phyloP scores from a whole-genome alignment of 1,284 basidiomycete species.

The Rhodotorula sp. region DNA sequence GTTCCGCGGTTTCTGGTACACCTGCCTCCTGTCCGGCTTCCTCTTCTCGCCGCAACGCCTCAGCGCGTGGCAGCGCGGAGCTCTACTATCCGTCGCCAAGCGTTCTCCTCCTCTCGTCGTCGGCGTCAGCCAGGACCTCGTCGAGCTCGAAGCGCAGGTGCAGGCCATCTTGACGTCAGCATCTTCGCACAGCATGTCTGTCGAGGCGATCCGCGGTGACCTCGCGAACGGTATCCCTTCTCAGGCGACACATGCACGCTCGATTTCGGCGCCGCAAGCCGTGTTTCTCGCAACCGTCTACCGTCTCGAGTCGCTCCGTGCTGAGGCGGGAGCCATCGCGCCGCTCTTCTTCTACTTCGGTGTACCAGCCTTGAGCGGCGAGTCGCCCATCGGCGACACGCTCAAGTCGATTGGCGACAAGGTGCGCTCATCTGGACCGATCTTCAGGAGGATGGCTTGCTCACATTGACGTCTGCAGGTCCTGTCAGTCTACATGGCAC shows the following conservation, averaged over 20 bases:
- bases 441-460: conserved; percentile 9
- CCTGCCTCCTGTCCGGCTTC: conserved; percentile 81
- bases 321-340: conserved; percentile 73
- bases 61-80: conserved; percentile 69
- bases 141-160: conserved; percentile 87
- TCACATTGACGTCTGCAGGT: conserved; percentile 44
- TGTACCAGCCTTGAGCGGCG: conserved; percentile 73
- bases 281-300: conserved; percentile 85
- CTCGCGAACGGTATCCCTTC: conserved; percentile 59
- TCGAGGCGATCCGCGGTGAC: conserved; percentile 40
- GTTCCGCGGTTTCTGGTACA: conserved; percentile 94
- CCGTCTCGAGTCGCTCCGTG: conserved; percentile 84
- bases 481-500: conserved; percentile 57
- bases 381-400: conserved; percentile 59
- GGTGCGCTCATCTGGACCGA: conserved; percentile 52
- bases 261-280: conserved; percentile 75
- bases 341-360: conserved; percentile 83
- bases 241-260: conserved; percentile 69
- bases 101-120: conserved; percentile 85
- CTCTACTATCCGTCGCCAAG: conserved; percentile 54
- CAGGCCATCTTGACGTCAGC: conserved; percentile 82
- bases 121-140: conserved; percentile 63
- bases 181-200: conserved; percentile 24
- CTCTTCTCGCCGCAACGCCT: conserved; percentile 49
- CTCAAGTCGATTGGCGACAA: conserved; percentile 86